Evolutionary conservation across 2,329 filamentous ascomycete species (phyloP), one percentile per base, ranked within the genome.

Genomic region (Penicillium brevicompactum): DNA sequence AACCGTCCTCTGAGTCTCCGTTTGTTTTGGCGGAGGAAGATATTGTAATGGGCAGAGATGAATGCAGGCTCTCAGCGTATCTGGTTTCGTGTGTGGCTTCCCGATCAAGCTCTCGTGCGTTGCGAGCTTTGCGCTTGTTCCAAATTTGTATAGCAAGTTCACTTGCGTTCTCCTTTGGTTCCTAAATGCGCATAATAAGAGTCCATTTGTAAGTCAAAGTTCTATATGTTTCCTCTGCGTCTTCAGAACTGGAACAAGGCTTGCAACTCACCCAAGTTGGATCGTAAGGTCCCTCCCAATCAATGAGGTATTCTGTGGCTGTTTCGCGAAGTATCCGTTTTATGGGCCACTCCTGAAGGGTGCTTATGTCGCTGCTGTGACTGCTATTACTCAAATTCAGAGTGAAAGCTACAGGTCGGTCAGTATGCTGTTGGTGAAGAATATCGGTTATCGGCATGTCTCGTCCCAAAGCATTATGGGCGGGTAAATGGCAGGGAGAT

Each of bases 311-410:
- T 46, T 71, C 63, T 16, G 62, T 60, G 43, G 63, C 53, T 31
- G 65, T 66, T 61, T 76, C 72, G 58, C 69, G 68, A 53, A 74
- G 63, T 46, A 74, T 74, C 55, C 64, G 65, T 49, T 72, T 72
- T 41, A 73, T 72, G 51, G 64, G 65, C 57, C 63, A 73, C 61
- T 74, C 70, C 55, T 68, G 63, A 42, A 66, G 37, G 11, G 45
- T 41, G 38, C 46, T 45, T 22, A 49, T 32, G 24, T 50, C 40
- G 30, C 32, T 54, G 46, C 49, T 62, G 37, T 59, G 37, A 45
- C 46, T 55, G 51, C 50, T 51, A 30, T 44, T 42, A 30, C 38
- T 48, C n/a, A 46, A 31, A 32, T 30, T n/a, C 16, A 34, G 16
- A 42, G 8, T 45, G 24, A 51, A n/a, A 52, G 49, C 32, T 65